Evolutionary conservation across 2,329 filamentous ascomycete species (phyloP).

Genomic region (Huntiella omanensis): DNA sequence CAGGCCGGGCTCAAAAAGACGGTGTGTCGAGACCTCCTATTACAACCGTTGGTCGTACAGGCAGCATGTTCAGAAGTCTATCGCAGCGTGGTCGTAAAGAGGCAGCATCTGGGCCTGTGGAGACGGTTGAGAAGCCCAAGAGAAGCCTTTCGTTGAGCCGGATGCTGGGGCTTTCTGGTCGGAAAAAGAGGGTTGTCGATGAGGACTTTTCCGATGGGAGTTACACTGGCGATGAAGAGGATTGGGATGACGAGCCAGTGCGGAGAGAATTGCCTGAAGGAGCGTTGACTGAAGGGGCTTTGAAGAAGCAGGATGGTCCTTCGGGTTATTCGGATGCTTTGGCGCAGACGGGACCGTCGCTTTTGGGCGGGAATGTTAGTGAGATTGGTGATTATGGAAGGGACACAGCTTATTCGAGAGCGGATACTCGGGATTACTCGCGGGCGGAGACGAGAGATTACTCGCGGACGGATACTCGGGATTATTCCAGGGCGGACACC

Average conservation of each 20-base stretch:
- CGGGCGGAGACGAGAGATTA: not conserved
- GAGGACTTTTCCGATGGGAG: constrained; percentile 1
- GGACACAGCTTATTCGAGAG: not conserved
- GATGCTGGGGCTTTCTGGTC: constrained; percentile 9
- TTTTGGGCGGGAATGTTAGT: constrained; percentile 3
- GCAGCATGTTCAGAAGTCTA: constrained; percentile 18
- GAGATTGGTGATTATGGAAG: not conserved
- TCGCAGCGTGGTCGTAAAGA: constrained; percentile 16
- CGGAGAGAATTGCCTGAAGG: not conserved
- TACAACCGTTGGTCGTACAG: constrained; percentile 19
- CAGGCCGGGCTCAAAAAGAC: not conserved
- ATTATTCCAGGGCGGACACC: not conserved
- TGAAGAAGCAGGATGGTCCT: constrained; percentile 1
- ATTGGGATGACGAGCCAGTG: constrained; percentile 2
- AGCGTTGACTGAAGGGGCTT: constrained; percentile 5
- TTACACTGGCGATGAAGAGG: not conserved
- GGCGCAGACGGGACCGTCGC: constrained; percentile 8
- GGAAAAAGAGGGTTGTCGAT: not conserved
- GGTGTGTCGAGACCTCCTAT: constrained; percentile 26
- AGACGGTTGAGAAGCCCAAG: constrained; percentile 6
- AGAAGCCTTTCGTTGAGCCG: constrained; percentile 11
- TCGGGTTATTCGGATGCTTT: constrained; percentile 7
- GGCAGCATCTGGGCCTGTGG: not conserved
- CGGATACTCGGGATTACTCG: constrained; percentile 1
- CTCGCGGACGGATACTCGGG: not conserved